Percentiles rank a stretch among this genome's conserved stretches.
Conservation (phyloP, 768 basidiomycete species). For the Rhodotorula sphaerocarpa region DNA sequence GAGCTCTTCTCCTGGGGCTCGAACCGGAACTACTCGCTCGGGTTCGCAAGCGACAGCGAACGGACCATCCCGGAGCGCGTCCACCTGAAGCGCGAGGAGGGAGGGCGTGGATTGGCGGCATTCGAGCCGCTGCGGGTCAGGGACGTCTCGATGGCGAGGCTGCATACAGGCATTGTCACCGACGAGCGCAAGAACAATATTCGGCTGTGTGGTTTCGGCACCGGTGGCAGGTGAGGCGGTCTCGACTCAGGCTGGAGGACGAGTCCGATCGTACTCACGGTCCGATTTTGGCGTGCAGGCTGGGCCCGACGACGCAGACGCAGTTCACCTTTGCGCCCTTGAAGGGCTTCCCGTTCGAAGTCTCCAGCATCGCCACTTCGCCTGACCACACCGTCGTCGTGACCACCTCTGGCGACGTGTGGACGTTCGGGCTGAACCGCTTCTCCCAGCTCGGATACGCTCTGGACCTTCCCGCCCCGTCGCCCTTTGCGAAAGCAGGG, state of each 20-base stretch:
- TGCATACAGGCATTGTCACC: slow-evolving; percentile 74
- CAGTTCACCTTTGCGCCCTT: slow-evolving; percentile 64
- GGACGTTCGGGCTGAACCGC: slow-evolving; percentile 79
- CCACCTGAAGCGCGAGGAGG: slow-evolving; percentile 44
- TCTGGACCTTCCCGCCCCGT: slow-evolving; percentile 51
- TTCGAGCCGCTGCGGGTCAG: slow-evolving; percentile 60
- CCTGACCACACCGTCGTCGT: slow-evolving; percentile 91
- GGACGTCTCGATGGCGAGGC: slow-evolving; percentile 69
- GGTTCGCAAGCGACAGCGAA: slow-evolving; percentile 70
- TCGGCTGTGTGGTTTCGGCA: slow-evolving; percentile 79
- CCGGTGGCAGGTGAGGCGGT: slow-evolving; percentile 62
- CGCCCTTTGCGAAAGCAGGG: slow-evolving; percentile 39
- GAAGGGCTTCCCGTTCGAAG: slow-evolving; percentile 51
- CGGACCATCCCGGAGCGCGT: slow-evolving; percentile 71
- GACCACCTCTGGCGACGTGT: slow-evolving; percentile 69
- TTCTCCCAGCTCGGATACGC: slow-evolving; percentile 82
- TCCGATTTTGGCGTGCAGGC: slow-evolving; percentile 46
- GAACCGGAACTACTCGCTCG: slow-evolving; percentile 83
- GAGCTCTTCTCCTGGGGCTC: slow-evolving; percentile 83
- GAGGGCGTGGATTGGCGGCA: slow-evolving; percentile 43
- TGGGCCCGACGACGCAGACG: slow-evolving; percentile 68
- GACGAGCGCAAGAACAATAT: slow-evolving; percentile 65
- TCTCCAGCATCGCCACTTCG: slow-evolving; percentile 68
- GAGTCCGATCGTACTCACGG: background rate
- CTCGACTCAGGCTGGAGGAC: background rate